These are phyloP conservation scores for Heterobasidion annosum DNA, from an alignment of 1,284 basidiomycete genomes.

Conservation along the genomic window DNA sequence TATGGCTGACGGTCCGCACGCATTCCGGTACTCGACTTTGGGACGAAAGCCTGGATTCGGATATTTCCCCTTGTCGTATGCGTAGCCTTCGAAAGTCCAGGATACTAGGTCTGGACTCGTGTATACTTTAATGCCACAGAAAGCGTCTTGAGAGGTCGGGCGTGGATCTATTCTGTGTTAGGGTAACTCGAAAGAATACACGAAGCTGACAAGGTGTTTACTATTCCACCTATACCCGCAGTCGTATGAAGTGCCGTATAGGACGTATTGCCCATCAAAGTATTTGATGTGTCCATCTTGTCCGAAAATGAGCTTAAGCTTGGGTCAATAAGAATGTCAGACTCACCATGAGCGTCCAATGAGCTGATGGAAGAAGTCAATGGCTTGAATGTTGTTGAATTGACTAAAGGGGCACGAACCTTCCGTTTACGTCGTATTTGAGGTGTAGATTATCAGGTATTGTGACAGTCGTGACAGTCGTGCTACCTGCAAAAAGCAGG, in stretches of 20 bases:
- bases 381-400: background rate
- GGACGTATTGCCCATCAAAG: background rate
- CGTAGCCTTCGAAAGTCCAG: background rate
- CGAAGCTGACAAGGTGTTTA: background rate
- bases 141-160: background rate
- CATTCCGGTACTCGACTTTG: background rate
- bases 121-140: background rate
- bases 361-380: no score
- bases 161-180: background rate
- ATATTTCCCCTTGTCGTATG: background rate
- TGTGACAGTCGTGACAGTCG: background rate
- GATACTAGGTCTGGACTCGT: background rate
- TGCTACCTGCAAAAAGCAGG: no score
- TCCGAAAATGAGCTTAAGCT: no score
- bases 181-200: no score
- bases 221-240: background rate
- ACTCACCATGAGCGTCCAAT: background rate
- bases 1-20: background rate
- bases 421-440: background rate
- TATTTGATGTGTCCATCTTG: background rate
- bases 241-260: background rate
- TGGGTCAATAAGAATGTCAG: no score
- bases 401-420: background rate
- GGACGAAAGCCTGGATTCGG: background rate
- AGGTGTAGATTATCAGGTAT: background rate